Conservation (phyloP, 2,329 filamentous ascomycete species). For the Beauveria asiatica region DNA sequence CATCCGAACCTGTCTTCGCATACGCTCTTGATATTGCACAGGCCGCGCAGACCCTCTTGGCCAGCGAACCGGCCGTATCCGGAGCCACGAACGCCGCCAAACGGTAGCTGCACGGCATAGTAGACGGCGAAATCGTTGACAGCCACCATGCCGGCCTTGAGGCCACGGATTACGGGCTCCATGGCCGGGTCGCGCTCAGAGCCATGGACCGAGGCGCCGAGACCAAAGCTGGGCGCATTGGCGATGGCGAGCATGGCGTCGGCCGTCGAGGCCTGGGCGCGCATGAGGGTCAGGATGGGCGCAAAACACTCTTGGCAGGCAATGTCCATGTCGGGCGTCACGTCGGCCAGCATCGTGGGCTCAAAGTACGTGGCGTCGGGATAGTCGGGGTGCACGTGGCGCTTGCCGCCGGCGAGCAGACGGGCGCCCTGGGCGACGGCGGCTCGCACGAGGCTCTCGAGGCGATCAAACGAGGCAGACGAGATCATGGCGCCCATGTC, state of each 20-base stretch:
- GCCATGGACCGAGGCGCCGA: slow-evolving; percentile 85
- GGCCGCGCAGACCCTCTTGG: slow-evolving; percentile 71
- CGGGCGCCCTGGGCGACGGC: slow-evolving; percentile 73
- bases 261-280: slow-evolving; percentile 51
- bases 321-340: slow-evolving; percentile 77
- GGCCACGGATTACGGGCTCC: slow-evolving; percentile 52
- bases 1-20: slow-evolving; percentile 64
- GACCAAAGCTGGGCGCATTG: slow-evolving; percentile 76
- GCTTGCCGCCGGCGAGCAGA: slow-evolving; percentile 71
- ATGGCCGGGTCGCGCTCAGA: slow-evolving; percentile 52
- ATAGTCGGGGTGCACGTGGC: slow-evolving; percentile 62
- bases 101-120: slow-evolving; percentile 90
- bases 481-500: slow-evolving; percentile 93
- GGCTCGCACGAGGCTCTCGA: slow-evolving; percentile 69
- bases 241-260: slow-evolving; percentile 64
- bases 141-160: slow-evolving; percentile 82
- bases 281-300: slow-evolving; percentile 81
- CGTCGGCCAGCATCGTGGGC: slow-evolving; percentile 85
- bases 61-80: slow-evolving; percentile 92
- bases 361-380: slow-evolving; percentile 82
- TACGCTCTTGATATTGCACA: slow-evolving; percentile 84
- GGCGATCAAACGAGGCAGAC: slow-evolving; percentile 59
- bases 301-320: slow-evolving; percentile 90
- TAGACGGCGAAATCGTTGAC: slow-evolving; percentile 93
- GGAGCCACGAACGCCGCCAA: slow-evolving; percentile 82